A percentile compares a stretch with the other conserved stretches of the same genome.
These are phyloP conservation scores for Pichia sp. DNA, from an alignment of 1,139 yeast species.

Conservation along the genomic window DNA sequence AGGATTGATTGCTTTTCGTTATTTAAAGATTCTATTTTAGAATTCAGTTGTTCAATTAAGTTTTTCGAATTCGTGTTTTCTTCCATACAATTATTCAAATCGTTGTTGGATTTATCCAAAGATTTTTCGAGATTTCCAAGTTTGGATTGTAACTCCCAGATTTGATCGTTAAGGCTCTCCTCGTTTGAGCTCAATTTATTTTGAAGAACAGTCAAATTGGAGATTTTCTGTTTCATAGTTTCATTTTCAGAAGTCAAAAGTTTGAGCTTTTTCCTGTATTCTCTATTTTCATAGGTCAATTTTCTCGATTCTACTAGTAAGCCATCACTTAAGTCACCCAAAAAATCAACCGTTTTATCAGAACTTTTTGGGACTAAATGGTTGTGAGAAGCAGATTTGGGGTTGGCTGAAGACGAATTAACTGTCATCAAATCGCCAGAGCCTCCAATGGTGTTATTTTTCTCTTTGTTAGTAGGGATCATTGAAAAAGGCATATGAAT, in stretches of 20 bases:
- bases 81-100: conserved; percentile 25
- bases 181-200: conserved; percentile 31
- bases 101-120: conserved; percentile 18
- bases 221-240: conserved; percentile 30
- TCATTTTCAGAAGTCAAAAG: conserved; percentile 28
- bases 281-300: conserved; percentile 61
- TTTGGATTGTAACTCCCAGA: conserved; percentile 56
- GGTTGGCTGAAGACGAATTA: no score
- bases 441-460: neutral
- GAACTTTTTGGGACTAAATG: neutral
- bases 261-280: conserved; percentile 36
- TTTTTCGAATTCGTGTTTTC: conserved; percentile 23
- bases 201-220: conserved; percentile 24
- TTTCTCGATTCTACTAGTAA: conserved; percentile 72
- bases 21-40: conserved; percentile 42
- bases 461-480: neutral
- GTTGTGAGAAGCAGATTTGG: no score
- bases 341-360: conserved; percentile 57
- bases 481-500: neutral
- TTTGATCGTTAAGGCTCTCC: conserved; percentile 46
- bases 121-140: conserved; percentile 12
- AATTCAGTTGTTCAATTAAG: conserved; percentile 27
- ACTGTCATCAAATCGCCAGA: neutral
- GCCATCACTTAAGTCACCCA: conserved; percentile 76
- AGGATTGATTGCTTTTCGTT: conserved; percentile 34